Base-by-base conservation (phyloP, 495 filamentous ascomycete species). In the Aspergillus baeticus region DNA sequence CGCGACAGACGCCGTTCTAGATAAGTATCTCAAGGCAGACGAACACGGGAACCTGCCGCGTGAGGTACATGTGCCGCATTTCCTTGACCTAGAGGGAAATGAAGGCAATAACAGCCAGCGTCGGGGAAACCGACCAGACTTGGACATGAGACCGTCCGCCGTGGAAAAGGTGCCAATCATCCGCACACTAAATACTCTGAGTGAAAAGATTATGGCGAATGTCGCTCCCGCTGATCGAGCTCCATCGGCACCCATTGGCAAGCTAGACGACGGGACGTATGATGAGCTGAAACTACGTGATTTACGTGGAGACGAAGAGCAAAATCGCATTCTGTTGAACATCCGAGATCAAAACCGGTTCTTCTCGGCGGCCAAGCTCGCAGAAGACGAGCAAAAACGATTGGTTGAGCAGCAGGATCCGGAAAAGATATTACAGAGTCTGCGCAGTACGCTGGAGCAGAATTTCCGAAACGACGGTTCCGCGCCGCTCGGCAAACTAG, bases 61-160 rank as follows among this genome's bases (percentile, higher is more conserved):
- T 17, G 74, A 77, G 5, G 69, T 81, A 14, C 78, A 88, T 55
- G 81, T 98, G 15, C 95, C 94, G 1, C 84, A 91, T 64, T 91
- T 92, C 55, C 90, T 98, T 51, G 88, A 98, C 71, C 64, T 98
- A 33, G 90, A 92, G 65, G 94, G 87, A 29, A 98, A 98, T 65
- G 94, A 98, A 71, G 88, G 89, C 64, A 90, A 98, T 64, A 81
- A 96, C 66, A 89, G 82, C 59, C 83, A 88, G 64, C 76, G 77
- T 56, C 79, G 84, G 61, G 93, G 93, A 38, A 98, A 98, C 67
- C 78, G 84, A 42, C 88, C 90, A 33, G 93, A 97, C 64, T 64
- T 86, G 17, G 91, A 91, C 47, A 97, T 98, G 93, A 80, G 89
- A 41, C 90, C 91, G 1, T 77, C 75, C 3, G 71, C 74, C 0